Evolutionary conservation across 768 basidiomycete genomes (phyloP), one percentile per base, ranked within the genome.

Genomic region (Paxillus ammoniavirescens): DNA sequence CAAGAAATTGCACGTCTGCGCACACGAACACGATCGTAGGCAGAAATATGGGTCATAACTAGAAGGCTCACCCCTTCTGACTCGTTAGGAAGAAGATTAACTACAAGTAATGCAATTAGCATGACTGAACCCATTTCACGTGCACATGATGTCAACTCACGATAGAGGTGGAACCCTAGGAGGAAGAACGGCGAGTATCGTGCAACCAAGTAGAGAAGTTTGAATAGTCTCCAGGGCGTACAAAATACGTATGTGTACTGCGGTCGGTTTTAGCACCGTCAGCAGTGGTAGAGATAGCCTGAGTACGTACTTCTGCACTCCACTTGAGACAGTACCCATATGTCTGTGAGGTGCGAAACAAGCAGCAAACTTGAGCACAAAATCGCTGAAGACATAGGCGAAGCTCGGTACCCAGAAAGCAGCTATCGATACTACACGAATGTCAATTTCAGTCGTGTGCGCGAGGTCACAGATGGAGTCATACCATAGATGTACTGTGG

Each of bases 131-230:
- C 14, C 44, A 38, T 18, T 26, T n/a, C 17, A n/a, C 15, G 6
- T 18, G n/a, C 8, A 6, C n/a, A 40, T 40, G n/a, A 40, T 10
- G n/a, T 40, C 17, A 31, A 52, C 53, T n/a, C 35, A 54, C 53
- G 8, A 17, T n/a, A 43, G 21, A 51, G 23, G 8, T 54, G 48
- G 18, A 31, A 15, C 14, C 6, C 31, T 17, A 54, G 30, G 26
- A 54, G 49, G 21, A 52, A 33, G 21, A 54, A 50, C 21, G 53
- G 49, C 4, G 26, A 13, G 31, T 54, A 54, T 10, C 53, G 53
- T 17, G 53, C 35, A 3, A 54, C 4, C 21, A 50, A 10, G 40
- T 54, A 54, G 26, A 54, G 21, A 33, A 50, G 3, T 28, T 54
- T 54, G 17, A 35, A 10, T 42, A 7, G 33, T 4, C 41, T 35